These are phyloP conservation scores for Tanacetum coccineum DNA, from an alignment of 129 eudicot genomes.

Conservation along the genomic window DNA sequence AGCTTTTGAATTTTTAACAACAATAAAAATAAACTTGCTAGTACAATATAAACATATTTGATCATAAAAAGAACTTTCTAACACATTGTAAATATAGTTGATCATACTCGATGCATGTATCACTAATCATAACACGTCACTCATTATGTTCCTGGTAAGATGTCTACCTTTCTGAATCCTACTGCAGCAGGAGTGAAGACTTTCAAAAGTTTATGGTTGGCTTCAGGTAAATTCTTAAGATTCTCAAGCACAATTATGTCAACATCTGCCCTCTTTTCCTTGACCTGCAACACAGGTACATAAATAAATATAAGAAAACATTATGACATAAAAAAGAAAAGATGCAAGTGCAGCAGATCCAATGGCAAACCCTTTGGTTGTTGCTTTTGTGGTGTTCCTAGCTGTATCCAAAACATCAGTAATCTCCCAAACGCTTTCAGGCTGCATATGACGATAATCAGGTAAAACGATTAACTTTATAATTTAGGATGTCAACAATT, in stretches of 20 bases:
- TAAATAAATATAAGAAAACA: too few relatives aligned
- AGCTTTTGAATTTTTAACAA: constrained; percentile 72
- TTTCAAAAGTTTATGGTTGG: constrained; percentile 63
- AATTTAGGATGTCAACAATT: neutral
- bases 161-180: constrained; percentile 79
- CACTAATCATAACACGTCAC: neutral
- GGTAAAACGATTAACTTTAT: too few relatives aligned
- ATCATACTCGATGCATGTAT: neutral
- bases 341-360: too few relatives aligned
- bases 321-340: constrained; percentile 10
- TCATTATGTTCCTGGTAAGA: constrained; percentile 1
- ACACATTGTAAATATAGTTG: too few relatives aligned
- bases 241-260: constrained; percentile 66
- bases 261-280: too few relatives aligned
- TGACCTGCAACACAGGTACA: too few relatives aligned
- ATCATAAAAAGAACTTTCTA: neutral
- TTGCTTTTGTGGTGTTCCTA: too few relatives aligned
- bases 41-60: constrained; percentile 1
- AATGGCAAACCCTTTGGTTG: too few relatives aligned
- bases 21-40: neutral
- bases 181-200: constrained; percentile 64
- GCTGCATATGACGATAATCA: too few relatives aligned
- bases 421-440: too few relatives aligned
- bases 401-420: too few relatives aligned
- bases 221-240: constrained; percentile 64